Base-by-base conservation (phyloP, 257 asterid genomes). In the Anisodus tanguticus region DNA sequence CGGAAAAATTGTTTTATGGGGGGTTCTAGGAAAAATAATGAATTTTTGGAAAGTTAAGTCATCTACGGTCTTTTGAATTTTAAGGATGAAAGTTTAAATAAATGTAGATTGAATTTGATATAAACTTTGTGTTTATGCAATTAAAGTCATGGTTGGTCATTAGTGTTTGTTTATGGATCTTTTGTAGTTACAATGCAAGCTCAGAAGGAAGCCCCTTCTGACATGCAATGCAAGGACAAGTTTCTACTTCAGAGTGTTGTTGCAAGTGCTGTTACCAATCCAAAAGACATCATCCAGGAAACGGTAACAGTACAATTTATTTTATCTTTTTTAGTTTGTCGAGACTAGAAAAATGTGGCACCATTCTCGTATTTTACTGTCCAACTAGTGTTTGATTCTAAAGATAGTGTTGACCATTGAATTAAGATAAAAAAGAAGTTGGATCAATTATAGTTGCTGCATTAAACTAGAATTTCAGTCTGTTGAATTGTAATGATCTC, bases 241-340 rank as follows among this genome's bases (percentile, higher is more conserved):
- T 69, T 69, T 69, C 53, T 69, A 69, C 78, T 69, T 41, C 54
- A 69, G 54, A 41, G 78, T 69, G 54, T 16, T 2, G 35, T 69
- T 69, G 78, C 78, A 69, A 69, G 7, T 47, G 45, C 91, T 37
- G 93, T 90, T 19, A 79, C 87, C 16, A 64, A 85, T 41, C 62
- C 92, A 4, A 91, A 89, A 83, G 95, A 94, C 74, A 89, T 93
- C 31, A 91, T 95, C 49, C 87, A 91, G 8, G 95, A 93, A 87
- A 93, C 93, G 98, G 98, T 94, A 83, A 54, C 15, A 47, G 59
- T 85, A 84, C 86, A 11, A 68, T 53, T 82, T 47, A 60, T 35
- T 63, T 22, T 81, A 9, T 67, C 85, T 45, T 35, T 82, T 31
- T 55, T 19, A 76, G 55, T 72, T 83, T 66, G 45, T 59, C 51